Evolutionary conservation across 495 filamentous ascomycete genomes (phyloP).

Genomic region (Trichoderma parareesei): DNA sequence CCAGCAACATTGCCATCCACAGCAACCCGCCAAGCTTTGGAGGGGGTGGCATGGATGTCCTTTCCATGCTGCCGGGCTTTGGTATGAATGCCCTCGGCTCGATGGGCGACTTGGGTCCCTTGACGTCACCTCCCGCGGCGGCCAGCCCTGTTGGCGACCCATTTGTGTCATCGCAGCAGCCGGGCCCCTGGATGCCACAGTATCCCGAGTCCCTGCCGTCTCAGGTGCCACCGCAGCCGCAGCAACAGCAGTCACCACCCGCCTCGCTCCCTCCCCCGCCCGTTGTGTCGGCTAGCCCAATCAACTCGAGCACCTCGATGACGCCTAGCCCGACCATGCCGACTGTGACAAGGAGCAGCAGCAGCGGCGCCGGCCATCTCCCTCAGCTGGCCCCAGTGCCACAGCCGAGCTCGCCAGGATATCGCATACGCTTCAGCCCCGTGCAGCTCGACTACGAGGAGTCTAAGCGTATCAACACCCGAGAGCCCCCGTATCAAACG

Average conservation of each 20-base stretch:
- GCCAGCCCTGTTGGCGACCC: neutral
- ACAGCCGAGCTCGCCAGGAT: neutral
- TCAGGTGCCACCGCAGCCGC: constrained; percentile 21
- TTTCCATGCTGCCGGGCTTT: constrained; percentile 42
- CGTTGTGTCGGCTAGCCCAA: constrained; percentile 21
- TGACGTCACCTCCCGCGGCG: neutral
- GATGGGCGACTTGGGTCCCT: constrained; percentile 13
- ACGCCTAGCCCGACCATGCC: constrained; percentile 25
- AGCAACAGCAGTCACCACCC: constrained; percentile 10
- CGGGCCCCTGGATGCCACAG: constrained; percentile 14
- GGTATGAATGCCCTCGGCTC: constrained; percentile 21
- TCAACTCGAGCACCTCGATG: constrained; percentile 23
- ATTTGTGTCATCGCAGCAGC: neutral
- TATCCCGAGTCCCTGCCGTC: constrained; percentile 20
- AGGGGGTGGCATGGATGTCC: constrained; percentile 28
- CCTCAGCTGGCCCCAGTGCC: constrained; percentile 29
- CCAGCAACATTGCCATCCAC: constrained; percentile 30
- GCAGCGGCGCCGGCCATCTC: constrained; percentile 35
- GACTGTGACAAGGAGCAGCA: neutral
- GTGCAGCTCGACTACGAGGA: constrained; percentile 23
- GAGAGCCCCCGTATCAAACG: constrained; percentile 20
- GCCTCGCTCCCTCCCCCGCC: constrained; percentile 12
- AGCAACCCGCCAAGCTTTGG: constrained; percentile 32
- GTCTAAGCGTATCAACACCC: constrained; percentile 32
- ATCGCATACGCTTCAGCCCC: constrained; percentile 18